phyloP scores from a whole-genome alignment of 352 stramenopile genomes.

The Phytophthora agathidicida region DNA sequence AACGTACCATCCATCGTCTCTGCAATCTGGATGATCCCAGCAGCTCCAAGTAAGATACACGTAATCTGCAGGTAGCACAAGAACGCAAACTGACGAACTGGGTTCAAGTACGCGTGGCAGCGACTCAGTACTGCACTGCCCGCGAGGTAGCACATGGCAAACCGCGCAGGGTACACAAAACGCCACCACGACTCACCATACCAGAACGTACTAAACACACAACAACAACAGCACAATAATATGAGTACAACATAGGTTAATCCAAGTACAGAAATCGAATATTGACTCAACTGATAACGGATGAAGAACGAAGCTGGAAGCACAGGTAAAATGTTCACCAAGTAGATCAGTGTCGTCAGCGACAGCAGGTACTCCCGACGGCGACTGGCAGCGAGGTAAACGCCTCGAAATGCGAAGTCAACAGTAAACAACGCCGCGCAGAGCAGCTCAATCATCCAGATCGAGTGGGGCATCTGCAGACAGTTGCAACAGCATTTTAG shows the following conservation, averaged over 20 bases:
- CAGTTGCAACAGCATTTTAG: conserved; percentile 3
- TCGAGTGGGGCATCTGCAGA: conserved; percentile 62
- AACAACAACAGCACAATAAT: conserved; percentile 1
- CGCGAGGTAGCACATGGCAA: conserved; percentile 84
- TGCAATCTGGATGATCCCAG: conserved; percentile 85
- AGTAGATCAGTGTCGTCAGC: conserved; percentile 53
- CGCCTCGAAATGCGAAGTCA: conserved; percentile 74
- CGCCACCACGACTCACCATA: conserved; percentile 77
- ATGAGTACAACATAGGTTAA: neutral
- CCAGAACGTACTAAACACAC: conserved; percentile 68
- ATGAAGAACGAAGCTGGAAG: conserved; percentile 80
- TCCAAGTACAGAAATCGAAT: neutral
- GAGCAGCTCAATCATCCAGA: conserved; percentile 75
- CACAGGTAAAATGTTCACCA: conserved; percentile 75
- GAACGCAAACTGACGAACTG: conserved; percentile 79
- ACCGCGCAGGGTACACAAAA: conserved; percentile 85
- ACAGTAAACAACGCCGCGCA: conserved; percentile 67
- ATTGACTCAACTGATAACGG: conserved; percentile 63
- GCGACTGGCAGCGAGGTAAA: conserved; percentile 69
- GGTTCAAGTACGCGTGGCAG: conserved; percentile 81
- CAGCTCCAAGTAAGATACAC: conserved; percentile 76
- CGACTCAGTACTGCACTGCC: conserved; percentile 76
- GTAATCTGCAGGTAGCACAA: conserved; percentile 86
- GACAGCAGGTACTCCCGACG: conserved; percentile 74
- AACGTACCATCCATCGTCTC: conserved; percentile 72